A percentile compares a stretch with the other conserved stretches of the same genome.
Evolutionary conservation across 176 grass and related monocot genomes (phyloP).

Genomic region (Cenchrus purpureus): DNA sequence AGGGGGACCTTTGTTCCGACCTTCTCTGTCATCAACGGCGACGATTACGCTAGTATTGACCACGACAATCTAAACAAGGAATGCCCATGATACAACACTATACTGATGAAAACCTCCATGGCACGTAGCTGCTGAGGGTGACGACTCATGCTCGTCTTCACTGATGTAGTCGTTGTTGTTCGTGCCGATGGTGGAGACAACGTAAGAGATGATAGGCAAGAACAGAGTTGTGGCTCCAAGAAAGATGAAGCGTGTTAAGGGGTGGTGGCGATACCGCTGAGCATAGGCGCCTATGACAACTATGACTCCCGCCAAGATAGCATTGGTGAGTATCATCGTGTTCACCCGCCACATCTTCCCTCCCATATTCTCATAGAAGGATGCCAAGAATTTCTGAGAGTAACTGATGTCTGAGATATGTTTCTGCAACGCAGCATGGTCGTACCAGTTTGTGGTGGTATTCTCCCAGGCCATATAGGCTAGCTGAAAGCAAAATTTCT

Average conservation of each 20-base stretch:
- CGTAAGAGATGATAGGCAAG: constrained; percentile 16
- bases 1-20: neutral
- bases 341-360: neutral
- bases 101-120: too few relatives aligned
- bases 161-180: neutral
- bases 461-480: neutral
- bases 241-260: neutral
- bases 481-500: neutral
- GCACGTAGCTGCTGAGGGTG: too few relatives aligned
- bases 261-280: neutral
- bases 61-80: neutral
- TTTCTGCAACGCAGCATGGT: too few relatives aligned
- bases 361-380: too few relatives aligned
- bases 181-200: neutral
- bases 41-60: neutral
- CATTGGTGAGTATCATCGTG: neutral
- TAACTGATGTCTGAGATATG: too few relatives aligned
- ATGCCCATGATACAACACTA: too few relatives aligned
- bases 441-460: neutral
- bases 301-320: neutral
- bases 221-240: neutral
- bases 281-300: neutral
- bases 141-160: too few relatives aligned
- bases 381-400: too few relatives aligned
- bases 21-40: neutral